Conservation (phyloP, 495 filamentous ascomycete species). For the Rostrohypoxylon terebratum region DNA sequence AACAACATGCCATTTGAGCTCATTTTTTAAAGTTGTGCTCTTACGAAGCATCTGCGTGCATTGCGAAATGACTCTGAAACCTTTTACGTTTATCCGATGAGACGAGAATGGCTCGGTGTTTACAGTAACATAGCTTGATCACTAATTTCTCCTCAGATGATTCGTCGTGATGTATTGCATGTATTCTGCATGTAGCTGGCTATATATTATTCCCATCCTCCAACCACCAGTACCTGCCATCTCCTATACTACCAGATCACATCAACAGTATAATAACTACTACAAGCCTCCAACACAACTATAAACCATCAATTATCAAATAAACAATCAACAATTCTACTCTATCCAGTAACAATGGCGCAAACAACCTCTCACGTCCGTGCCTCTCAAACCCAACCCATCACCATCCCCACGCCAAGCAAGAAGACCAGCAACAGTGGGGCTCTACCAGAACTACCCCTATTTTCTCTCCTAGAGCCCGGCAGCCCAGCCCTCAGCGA, state of each 20-base stretch:
- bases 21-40: slow-evolving; percentile 31
- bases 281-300: neutral
- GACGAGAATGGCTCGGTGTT: slow-evolving; percentile 44
- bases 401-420: slow-evolving; percentile 32
- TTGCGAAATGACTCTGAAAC: slow-evolving; percentile 34
- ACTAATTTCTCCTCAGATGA: slow-evolving; percentile 28
- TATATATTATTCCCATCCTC: slow-evolving; percentile 42
- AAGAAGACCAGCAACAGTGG: slow-evolving; percentile 13
- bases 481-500: slow-evolving; percentile 39
- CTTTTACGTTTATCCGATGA: slow-evolving; percentile 29
- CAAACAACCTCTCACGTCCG: slow-evolving; percentile 20
- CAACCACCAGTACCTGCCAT: slow-evolving; percentile 19
- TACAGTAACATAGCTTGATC: slow-evolving; percentile 26
- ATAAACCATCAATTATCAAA: neutral
- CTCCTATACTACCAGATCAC: slow-evolving; percentile 20
- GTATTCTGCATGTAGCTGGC: neutral
- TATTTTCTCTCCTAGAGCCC: slow-evolving; percentile 22
- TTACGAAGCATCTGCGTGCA: slow-evolving; percentile 28
- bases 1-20: slow-evolving; percentile 37
- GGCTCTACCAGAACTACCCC: neutral
- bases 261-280: slow-evolving; percentile 19
- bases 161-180: slow-evolving; percentile 13
- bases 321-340: neutral
- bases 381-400: slow-evolving; percentile 29
- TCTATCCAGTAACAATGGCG: slow-evolving; percentile 12